A percentile compares a stretch with the other conserved stretches of the same genome.
Conservation (phyloP, 2,329 filamentous ascomycete genomes). For the Emericellopsis cladophorae region DNA sequence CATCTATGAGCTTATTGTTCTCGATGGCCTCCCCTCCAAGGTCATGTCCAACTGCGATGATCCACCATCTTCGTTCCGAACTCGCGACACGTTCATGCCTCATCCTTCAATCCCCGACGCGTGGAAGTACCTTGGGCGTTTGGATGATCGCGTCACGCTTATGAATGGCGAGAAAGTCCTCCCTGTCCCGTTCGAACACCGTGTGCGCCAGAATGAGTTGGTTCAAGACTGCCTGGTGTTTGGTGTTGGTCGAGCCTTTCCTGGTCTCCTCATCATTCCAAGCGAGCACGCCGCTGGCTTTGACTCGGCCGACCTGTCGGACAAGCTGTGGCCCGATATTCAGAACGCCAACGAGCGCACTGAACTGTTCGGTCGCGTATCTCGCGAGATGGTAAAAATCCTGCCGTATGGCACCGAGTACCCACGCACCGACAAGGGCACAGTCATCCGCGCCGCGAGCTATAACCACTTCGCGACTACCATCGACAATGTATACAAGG, state of each 20-base stretch:
- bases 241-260: conserved; percentile 36
- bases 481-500: conserved; percentile 26
- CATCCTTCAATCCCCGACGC: conserved; percentile 25
- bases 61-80: conserved; percentile 29
- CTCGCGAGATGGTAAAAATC: conserved; percentile 37
- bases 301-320: conserved; percentile 24
- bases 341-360: too few relatives aligned
- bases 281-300: conserved; percentile 27
- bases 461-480: conserved; percentile 27
- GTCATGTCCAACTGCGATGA: conserved; percentile 16
- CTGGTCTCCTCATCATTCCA: conserved; percentile 40
- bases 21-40: conserved; percentile 24
- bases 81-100: conserved; percentile 27
- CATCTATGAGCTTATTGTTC: conserved; percentile 22
- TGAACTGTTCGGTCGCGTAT: conserved; percentile 39
- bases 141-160: conserved; percentile 31
- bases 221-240: conserved; percentile 46
- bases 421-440: conserved; percentile 39
- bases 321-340: conserved; percentile 34
- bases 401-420: conserved; percentile 28
- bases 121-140: conserved; percentile 31
- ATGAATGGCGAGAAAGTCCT: conserved; percentile 35
- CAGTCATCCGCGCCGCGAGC: conserved; percentile 33
- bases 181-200: conserved; percentile 35
- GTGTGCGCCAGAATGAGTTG: conserved; percentile 34